Percentiles rank a stretch among this genome's conserved stretches.
Evolutionary conservation across 192 early-diverging fungal genomes (phyloP).

Genomic region (Backusella morwellensis): DNA sequence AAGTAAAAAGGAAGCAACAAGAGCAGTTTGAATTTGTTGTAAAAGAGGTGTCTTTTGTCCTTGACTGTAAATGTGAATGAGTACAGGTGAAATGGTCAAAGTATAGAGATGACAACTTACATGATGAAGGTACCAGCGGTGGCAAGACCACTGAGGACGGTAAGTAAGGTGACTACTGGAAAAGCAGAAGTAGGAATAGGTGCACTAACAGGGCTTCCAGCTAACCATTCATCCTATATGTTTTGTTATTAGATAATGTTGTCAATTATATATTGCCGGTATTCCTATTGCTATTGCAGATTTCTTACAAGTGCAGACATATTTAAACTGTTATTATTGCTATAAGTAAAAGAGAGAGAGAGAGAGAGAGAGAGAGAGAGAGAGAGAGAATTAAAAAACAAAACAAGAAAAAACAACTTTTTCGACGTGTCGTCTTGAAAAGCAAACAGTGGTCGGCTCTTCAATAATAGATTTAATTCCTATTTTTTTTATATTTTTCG

Average conservation of each 20-base stretch:
- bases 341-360: background rate
- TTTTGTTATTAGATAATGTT: background rate
- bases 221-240: constrained; percentile 30
- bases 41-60: constrained; percentile 11
- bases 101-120: constrained; percentile 16
- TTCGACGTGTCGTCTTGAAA: background rate
- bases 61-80: background rate
- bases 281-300: background rate
- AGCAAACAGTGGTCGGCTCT: background rate
- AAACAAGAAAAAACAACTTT: background rate
- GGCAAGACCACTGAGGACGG: constrained; percentile 16
- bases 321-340: background rate
- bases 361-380: background rate
- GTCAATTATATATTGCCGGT: background rate
- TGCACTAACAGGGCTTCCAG: constrained; percentile 13
- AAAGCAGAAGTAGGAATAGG: constrained; percentile 24
- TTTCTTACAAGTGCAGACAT: constrained; percentile 26
- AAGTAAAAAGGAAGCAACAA: constrained; percentile 36
- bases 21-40: constrained; percentile 28
- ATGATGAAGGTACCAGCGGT: constrained; percentile 26
- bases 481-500: background rate
- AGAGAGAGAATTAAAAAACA: background rate
- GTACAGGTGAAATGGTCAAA: too few relatives aligned
- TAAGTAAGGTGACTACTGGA: constrained; percentile 17
- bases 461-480: background rate